Evolutionary conservation across 2,329 filamentous ascomycete genomes (phyloP), one percentile per base, ranked within the genome.

Genomic region (Colletotrichum cereale): DNA sequence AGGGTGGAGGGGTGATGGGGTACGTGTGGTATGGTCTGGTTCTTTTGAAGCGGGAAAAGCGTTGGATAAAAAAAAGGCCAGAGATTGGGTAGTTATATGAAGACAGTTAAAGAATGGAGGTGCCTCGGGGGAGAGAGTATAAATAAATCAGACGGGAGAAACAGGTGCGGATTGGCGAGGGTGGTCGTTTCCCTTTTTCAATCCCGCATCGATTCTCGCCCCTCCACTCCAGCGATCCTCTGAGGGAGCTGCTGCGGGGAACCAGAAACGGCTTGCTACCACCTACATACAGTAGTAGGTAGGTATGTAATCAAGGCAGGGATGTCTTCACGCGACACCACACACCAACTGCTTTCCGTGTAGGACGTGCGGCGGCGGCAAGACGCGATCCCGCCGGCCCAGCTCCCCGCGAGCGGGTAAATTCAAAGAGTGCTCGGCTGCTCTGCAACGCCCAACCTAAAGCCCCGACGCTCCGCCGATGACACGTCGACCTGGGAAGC

Each of bases 231-330:
- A 66, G 55, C 26, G 26, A 53, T 44, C 29, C 44, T 55, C 65
- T 53, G 65, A 63, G 52, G 65, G 24, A 68, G 65, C 55, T 64
- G 66, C 60, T 68, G 69, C 69, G 69, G 69, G 69, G 69, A 64
- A 58, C 66, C 16, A 68, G 34, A 58, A 58, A 57, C 34, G 29
- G 58, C 26, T 48, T 40, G 21, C 31, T 26, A 64, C 14, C n/a
- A n/a, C n/a, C n/a, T n/a, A n/a, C n/a, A n/a, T n/a, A n/a, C n/a
- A n/a, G n/a, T n/a, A n/a, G n/a, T n/a, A n/a, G n/a, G n/a, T n/a
- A n/a, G n/a, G n/a, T n/a, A n/a, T n/a, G n/a, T n/a, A n/a, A n/a
- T n/a, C n/a, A n/a, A n/a, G 52, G 21, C 29, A 48, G 57, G 40
- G 58, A 48, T 61, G 29, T 34, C 4, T 8, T 8, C 4, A 36